Evolutionary conservation across 2,329 filamentous ascomycete genomes (phyloP), one percentile per base, ranked within the genome.

Genomic region (Microsporum canis): DNA sequence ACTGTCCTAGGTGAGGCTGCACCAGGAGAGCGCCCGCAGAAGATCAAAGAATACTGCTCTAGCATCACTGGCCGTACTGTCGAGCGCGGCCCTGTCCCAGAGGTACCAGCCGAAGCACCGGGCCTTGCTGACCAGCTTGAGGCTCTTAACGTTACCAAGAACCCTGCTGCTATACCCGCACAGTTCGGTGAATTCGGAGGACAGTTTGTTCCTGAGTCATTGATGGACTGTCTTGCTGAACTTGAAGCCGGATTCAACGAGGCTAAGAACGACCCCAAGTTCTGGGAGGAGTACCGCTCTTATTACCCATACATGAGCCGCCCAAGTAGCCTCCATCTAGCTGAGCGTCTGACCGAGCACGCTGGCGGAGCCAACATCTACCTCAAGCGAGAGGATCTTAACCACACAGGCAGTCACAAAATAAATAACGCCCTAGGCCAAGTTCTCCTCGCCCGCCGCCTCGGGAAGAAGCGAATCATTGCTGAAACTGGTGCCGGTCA

Each of bases 381-480:
- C 87, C 78, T 99, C 67, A 99, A 99, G 83, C 85, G 94, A 68
- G 94, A 99, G 77, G 94, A 99, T 73, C 80, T 97, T 61, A 97
- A 97, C 77, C 94, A 99, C 74, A 97, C 94, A 6, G 94, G 94
- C 66, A 95, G 89, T 65, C 94, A 99, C 82, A 99, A 99, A 83
- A 97, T 99, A 80, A 99, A 99, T 80, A 99, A 99, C 70, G 94
- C 94, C 0, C 80, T 99, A 6, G 94, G 94, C 1, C 94, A 99
- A 75, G 85, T 96, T 57, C 82, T 99, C 12, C 79, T 99, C 43
- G 94, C 94, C 1, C 83, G 83, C 68, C 82, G 90, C 64, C 77
- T 99, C 57, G 94, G 94, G 58, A 99, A 99, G 83, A 96, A 87
- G 4, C 88, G 91, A 73, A 97, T 99, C 69, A 99, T 99, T 68